Percentiles rank a stretch among this genome's conserved stretches.
These are phyloP conservation scores for Linderniella brevidens DNA, from an alignment of 257 asterid species.

Conservation along the genomic window DNA sequence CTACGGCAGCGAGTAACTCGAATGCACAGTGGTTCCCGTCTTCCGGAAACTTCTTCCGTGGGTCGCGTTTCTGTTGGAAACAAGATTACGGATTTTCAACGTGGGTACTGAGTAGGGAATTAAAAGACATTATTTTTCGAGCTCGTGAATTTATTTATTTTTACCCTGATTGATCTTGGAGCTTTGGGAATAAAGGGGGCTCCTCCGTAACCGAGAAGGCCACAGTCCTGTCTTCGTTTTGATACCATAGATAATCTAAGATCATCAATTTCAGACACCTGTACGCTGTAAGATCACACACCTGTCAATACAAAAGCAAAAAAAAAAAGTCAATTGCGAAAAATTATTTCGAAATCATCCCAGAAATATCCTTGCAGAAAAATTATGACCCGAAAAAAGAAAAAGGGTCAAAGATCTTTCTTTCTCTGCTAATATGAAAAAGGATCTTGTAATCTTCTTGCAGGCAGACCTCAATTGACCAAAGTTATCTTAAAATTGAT, in stretches of 20 bases:
- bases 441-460: too few relatives aligned
- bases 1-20: constrained; percentile 66
- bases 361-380: not conserved
- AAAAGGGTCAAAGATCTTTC: too few relatives aligned
- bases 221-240: too few relatives aligned
- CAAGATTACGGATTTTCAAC: not conserved
- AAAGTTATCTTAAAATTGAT: too few relatives aligned
- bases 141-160: not conserved
- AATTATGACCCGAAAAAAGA: not conserved
- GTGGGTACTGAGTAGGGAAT: not conserved
- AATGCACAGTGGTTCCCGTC: constrained; percentile 39
- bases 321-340: too few relatives aligned
- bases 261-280: too few relatives aligned
- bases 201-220: not conserved
- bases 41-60: constrained; percentile 16
- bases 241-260: too few relatives aligned
- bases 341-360: too few relatives aligned
- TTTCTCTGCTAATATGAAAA: too few relatives aligned
- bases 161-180: constrained; percentile 41
- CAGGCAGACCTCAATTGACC: too few relatives aligned
- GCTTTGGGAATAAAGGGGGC: constrained; percentile 31
- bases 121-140: not conserved
- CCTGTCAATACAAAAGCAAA: too few relatives aligned
- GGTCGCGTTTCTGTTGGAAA: constrained; percentile 27
- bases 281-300: too few relatives aligned